Evolutionary conservation across 1,139 yeast species (phyloP).

Genomic region (Pichia sp.): DNA sequence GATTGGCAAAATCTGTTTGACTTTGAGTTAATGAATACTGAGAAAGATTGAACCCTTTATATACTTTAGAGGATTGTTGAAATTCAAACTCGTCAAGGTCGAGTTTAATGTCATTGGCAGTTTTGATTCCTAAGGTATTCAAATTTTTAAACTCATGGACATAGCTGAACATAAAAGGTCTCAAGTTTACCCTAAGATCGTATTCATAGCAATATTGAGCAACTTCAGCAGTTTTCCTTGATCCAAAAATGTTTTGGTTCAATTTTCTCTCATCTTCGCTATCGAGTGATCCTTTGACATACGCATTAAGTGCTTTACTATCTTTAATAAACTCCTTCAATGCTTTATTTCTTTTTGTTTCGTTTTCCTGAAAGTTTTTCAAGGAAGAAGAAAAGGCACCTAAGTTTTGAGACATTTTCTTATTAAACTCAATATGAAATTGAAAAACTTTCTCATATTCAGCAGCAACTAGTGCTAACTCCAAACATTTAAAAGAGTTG

Average conservation of each 20-base stretch:
- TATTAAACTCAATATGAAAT: slow-evolving; percentile 3
- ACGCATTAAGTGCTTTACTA: slow-evolving; percentile 3
- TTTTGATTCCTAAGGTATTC: background rate
- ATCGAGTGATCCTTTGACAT: slow-evolving; percentile 1
- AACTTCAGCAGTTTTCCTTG: slow-evolving; percentile 1
- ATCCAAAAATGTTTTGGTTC: slow-evolving; percentile 2
- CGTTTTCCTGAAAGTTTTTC: background rate
- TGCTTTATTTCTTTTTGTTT: slow-evolving; percentile 3
- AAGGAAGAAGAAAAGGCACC: slow-evolving; percentile 3
- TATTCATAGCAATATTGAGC: slow-evolving; percentile 6
- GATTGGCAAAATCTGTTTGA: no score
- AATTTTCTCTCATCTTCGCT: slow-evolving; percentile 1
- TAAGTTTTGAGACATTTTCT: slow-evolving; percentile 2
- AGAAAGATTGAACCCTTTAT: no score
- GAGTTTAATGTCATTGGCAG: background rate
- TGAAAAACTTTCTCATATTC: slow-evolving; percentile 6
- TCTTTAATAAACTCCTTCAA: slow-evolving; percentile 2
- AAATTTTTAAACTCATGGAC: background rate
- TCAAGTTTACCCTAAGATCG: slow-evolving; percentile 3
- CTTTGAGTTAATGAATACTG: no score
- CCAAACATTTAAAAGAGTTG: slow-evolving; percentile 5
- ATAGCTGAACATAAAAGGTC: slow-evolving; percentile 6
- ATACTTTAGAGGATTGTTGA: no score
- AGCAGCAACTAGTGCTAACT: slow-evolving; percentile 2
- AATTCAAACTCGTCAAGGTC: slow-evolving; percentile 4